phyloP scores from a whole-genome alignment of 352 stramenopile species.

The Globisporangium viniferum region DNA sequence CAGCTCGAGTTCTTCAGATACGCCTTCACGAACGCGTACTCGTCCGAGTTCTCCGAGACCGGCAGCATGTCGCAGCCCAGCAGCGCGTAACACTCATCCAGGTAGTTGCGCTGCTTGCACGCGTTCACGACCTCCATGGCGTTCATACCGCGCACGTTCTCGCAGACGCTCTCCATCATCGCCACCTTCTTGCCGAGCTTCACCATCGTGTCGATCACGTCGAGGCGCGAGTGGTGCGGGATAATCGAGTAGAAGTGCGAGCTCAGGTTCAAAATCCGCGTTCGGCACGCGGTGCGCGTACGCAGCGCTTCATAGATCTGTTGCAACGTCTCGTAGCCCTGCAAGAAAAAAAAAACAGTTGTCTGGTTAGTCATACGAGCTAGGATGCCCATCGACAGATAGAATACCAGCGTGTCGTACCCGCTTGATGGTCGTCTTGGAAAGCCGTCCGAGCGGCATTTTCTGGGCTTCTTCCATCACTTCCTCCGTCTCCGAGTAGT shows the following conservation, averaged over 20 bases:
- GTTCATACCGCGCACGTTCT: slow-evolving; percentile 39
- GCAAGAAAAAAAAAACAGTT: slow-evolving; percentile 11
- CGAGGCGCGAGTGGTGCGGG: slow-evolving; percentile 45
- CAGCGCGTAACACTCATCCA: slow-evolving; percentile 58
- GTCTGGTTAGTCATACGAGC: not conserved
- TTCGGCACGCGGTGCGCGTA: slow-evolving; percentile 33
- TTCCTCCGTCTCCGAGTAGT: slow-evolving; percentile 35
- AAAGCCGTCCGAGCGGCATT: slow-evolving; percentile 46
- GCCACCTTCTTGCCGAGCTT: slow-evolving; percentile 60
- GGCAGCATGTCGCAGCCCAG: slow-evolving; percentile 51
- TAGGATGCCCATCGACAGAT: not conserved
- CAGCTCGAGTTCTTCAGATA: slow-evolving; percentile 74
- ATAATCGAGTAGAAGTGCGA: slow-evolving; percentile 70
- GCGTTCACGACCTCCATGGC: slow-evolving; percentile 30
- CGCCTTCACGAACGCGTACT: slow-evolving; percentile 58
- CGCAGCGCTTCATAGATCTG: slow-evolving; percentile 56
- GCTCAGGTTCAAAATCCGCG: slow-evolving; percentile 42
- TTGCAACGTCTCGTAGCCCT: slow-evolving; percentile 64
- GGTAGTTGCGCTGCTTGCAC: slow-evolving; percentile 48
- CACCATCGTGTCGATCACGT: slow-evolving; percentile 66
- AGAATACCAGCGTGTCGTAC: slow-evolving; percentile 21
- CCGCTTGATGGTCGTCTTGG: slow-evolving; percentile 56
- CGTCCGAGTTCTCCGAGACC: slow-evolving; percentile 34
- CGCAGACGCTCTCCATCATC: slow-evolving; percentile 51
- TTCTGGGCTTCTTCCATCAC: slow-evolving; percentile 44